phyloP scores from a whole-genome alignment of 2,329 filamentous ascomycete genomes.

The Fusarium sp. region DNA sequence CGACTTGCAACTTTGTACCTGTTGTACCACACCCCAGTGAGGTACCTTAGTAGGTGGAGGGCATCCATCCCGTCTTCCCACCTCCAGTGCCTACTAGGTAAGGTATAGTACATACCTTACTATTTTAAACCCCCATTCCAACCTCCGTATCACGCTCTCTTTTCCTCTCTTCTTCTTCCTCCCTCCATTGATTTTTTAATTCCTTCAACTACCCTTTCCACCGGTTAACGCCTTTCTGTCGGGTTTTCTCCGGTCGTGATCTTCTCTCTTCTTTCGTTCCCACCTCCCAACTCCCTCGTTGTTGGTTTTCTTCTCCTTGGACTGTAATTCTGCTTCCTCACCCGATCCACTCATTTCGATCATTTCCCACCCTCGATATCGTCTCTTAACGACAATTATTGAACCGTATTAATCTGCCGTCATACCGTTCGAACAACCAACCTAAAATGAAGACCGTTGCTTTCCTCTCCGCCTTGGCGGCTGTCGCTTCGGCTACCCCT shows the following conservation, averaged over 20 bases:
- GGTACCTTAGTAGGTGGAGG: neutral
- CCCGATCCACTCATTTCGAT: constrained; percentile 33
- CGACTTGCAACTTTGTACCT: neutral
- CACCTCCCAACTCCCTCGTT: constrained; percentile 49
- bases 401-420: constrained; percentile 14
- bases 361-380: constrained; percentile 12
- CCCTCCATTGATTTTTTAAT: constrained; percentile 23
- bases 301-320: constrained; percentile 44
- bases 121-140: constrained; percentile 41
- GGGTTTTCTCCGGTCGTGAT: constrained; percentile 18
- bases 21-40: neutral
- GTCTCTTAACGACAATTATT: constrained; percentile 12
- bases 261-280: constrained; percentile 40
- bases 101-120: too few relatives aligned
- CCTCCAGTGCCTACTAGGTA: neutral
- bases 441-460: constrained; percentile 58
- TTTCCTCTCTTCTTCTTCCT: constrained; percentile 32
- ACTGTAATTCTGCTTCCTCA: constrained; percentile 35
- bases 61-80: neutral
- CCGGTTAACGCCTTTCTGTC: constrained; percentile 26
- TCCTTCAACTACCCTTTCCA: constrained; percentile 31
- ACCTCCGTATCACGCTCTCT: constrained; percentile 25
- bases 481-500: constrained; percentile 58
- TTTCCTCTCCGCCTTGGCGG: constrained; percentile 59
- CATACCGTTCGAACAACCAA: constrained; percentile 36